Base-by-base conservation (phyloP, 2,329 filamentous ascomycete genomes). In the Dactylellina leptospora region DNA sequence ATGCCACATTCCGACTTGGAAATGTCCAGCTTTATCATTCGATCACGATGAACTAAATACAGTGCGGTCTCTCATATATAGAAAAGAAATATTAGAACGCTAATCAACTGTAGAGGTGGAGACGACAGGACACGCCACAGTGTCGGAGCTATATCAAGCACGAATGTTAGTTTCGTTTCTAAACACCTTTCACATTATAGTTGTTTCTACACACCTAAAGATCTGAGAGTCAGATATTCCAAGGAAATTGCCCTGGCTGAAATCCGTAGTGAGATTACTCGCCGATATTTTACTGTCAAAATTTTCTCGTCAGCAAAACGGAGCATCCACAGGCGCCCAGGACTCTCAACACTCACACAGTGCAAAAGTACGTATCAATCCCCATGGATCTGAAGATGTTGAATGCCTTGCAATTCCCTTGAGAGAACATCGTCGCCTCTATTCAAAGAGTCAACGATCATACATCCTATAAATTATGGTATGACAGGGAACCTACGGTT, bases 311-410 rank as follows among this genome's bases (percentile, higher is more conserved):
- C 27, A 48, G 47, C 25, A 51, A 20, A 20, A n/a, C 30, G 0
- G 45, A 50, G 3, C 27, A 27, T 20, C 3, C 6, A 8, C n/a
- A n/a, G 11, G 11, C 10, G 2, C 18, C 4, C 13, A 1, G 36
- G 11, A 1, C 36, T 3, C 6, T 25, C 18, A 20, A 25, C 3
- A 25, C 50, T 54, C 23, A 54, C 50, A 38, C 50, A 11, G 50
- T 54, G 28, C 51, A 42, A 42, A 55, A 55, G n/a, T 55, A 42
- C 5, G 51, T 42, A 55, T 55, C 36, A 55, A 55, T 27, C 16
- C 51, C 51, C 10, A 22, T 22, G 22, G 51, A 23, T 28, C 11
- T 42, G n/a, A 42, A 42, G 28, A 55, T 55, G 42, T 55, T 55
- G 11, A 55, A 55, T 13, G 51, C 51, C 33, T 55, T 55, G 23